phyloP scores from a whole-genome alignment of 2,329 filamentous ascomycete species.

The Colletotrichum sublineola region DNA sequence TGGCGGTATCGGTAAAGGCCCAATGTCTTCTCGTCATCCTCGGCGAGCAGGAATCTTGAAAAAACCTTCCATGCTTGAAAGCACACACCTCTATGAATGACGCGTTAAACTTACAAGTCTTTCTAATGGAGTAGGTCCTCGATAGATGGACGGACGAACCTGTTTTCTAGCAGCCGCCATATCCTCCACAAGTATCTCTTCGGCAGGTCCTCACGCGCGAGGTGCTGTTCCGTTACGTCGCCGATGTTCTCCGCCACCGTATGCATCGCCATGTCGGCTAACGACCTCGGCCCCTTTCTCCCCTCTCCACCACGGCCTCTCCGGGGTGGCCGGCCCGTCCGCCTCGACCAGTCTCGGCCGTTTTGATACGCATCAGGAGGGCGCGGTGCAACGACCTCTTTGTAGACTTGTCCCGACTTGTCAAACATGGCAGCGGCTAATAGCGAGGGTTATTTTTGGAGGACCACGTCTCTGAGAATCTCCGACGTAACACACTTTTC shows the following conservation, averaged over 20 bases:
- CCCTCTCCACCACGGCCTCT: constrained; percentile 45
- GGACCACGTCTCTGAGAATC: background rate
- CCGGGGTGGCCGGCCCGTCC: constrained; percentile 46
- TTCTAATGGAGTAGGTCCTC: background rate
- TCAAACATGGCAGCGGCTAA: constrained; percentile 50
- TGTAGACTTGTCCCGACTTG: constrained; percentile 53
- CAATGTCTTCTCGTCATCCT: constrained; percentile 52
- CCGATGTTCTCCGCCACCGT: constrained; percentile 55
- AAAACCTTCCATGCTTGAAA: constrained; percentile 58
- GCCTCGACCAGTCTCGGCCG: constrained; percentile 53
- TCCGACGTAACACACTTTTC: background rate
- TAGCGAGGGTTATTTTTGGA: background rate
- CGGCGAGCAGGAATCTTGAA: constrained; percentile 51
- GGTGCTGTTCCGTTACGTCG: constrained; percentile 50
- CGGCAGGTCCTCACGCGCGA: constrained; percentile 51
- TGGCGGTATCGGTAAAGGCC: constrained; percentile 56
- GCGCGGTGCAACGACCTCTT: constrained; percentile 53
- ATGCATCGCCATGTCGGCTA: constrained; percentile 56
- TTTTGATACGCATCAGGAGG: constrained; percentile 43
- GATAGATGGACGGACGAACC: constrained; percentile 48
- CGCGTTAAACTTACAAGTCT: constrained; percentile 22
- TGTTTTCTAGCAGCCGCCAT: constrained; percentile 57
- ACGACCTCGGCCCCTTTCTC: constrained; percentile 51
- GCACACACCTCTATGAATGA: constrained; percentile 50
- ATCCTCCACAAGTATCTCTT: constrained; percentile 52